These are phyloP conservation scores for Centrapalus pauciflorus DNA, from an alignment of 129 eudicot genomes.

Conservation along the genomic window DNA sequence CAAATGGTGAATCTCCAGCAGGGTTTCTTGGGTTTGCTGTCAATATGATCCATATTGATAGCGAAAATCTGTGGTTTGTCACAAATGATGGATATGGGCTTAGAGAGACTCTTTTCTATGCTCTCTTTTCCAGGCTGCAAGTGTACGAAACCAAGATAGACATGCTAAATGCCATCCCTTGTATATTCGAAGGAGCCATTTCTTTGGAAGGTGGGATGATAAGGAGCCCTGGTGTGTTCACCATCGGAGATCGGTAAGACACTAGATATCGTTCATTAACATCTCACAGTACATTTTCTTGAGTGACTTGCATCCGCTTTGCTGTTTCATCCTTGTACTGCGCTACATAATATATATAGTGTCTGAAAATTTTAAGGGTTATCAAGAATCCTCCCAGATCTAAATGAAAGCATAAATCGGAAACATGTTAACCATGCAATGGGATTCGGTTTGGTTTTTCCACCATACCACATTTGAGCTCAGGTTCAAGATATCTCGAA, in stretches of 20 bases:
- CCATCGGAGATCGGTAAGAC: conserved; percentile 50
- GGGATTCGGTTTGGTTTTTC: too few relatives aligned
- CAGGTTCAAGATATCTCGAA: too few relatives aligned
- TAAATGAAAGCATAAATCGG: too few relatives aligned
- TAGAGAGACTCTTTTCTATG: conserved; percentile 83
- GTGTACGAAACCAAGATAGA: conserved; percentile 60
- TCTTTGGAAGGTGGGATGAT: conserved; percentile 80
- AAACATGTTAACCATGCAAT: too few relatives aligned
- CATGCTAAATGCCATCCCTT: conserved; percentile 66
- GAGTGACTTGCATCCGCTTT: too few relatives aligned
- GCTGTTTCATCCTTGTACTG: too few relatives aligned
- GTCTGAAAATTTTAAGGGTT: too few relatives aligned
- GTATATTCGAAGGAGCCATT: conserved; percentile 58
- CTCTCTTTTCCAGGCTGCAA: conserved; percentile 63
- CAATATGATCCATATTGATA: conserved; percentile 64
- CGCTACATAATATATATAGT: too few relatives aligned
- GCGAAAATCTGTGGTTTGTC: conserved; percentile 29
- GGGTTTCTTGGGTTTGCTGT: conserved; percentile 98
- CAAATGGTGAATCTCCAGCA: conserved; percentile 63
- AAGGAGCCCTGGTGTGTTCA: conserved; percentile 38
- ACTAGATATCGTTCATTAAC: background rate
- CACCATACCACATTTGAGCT: too few relatives aligned
- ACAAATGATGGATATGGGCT: conserved; percentile 54
- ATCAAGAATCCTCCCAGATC: too few relatives aligned
- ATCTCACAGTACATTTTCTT: too few relatives aligned